Base-by-base conservation (phyloP, 2,329 filamentous ascomycete genomes). In the Talaromyces pinophilus region DNA sequence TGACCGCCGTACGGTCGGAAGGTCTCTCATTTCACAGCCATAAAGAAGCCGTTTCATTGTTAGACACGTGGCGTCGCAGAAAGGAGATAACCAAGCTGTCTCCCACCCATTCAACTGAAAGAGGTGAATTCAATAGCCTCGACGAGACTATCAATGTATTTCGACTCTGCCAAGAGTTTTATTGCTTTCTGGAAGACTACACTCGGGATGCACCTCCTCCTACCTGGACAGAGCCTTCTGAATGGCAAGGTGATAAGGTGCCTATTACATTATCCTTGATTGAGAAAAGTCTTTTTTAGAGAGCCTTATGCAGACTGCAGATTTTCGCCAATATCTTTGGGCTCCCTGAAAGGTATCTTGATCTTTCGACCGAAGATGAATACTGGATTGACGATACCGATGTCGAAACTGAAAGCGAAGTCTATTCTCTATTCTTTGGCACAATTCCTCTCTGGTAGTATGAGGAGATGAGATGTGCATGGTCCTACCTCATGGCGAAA, bases 281-380 rank as follows among this genome's bases (percentile, higher is more conserved):
- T 15, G 62, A 64, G 17, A 59, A 40, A 17, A 5, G 44, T 30
- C 62, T 42, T 22, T 59, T 64, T 19, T 8, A 59, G 22, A 59
- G 62, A 40, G 62, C 54, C 6, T 11, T 64, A 59, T 59, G 54
- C 46, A 54, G 62, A 64, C n/a, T 64, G 13, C 62, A 64, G 28
- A 59, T 35, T 15, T 25, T 64, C 17, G 42, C 54, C 19, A 64
- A 64, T 59, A 40, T 64, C 30, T 50, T 59, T 19, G 54, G 52
- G 28, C 2, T 17, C 15, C 35, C 17, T 13, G 62, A 63, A 17
- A 54, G 1, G 10, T 8, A 33, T 33, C 15, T 63, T 44, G 48
- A 19, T 55, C 2, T 40, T 38, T 59, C 22, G 38, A 19, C 2
- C 19, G 17, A 59, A 64, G 38, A 28, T 8, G 55, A 35, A 33